Percentiles rank a stretch among this genome's conserved stretches.
Conservation (phyloP, 2,329 filamentous ascomycete genomes). For the Neonectria ditissima region DNA sequence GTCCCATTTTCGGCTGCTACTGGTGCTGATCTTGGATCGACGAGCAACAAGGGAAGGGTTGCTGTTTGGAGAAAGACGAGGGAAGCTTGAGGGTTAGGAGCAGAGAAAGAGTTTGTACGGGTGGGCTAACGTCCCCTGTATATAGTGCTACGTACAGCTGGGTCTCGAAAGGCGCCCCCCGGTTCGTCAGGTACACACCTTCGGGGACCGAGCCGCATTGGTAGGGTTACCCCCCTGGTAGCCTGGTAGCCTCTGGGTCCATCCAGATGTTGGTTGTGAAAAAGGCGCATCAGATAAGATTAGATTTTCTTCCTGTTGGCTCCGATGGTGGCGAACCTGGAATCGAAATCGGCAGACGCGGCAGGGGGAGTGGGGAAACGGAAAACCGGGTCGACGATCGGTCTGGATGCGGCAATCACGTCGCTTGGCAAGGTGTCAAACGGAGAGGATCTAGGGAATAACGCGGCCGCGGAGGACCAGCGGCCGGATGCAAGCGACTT, state of each 20-base stretch:
- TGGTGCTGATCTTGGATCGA: slow-evolving; percentile 3
- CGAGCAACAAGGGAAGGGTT: neutral
- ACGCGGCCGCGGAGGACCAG: neutral
- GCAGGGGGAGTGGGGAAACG: slow-evolving; percentile 23
- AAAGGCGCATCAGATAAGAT: slow-evolving; percentile 42
- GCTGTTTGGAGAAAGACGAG: neutral
- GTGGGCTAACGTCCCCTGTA: neutral
- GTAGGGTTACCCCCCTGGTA: slow-evolving; percentile 7
- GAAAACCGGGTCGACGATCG: slow-evolving; percentile 6
- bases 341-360: slow-evolving; percentile 29
- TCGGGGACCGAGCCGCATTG: neutral
- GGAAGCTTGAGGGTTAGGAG: neutral
- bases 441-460: neutral
- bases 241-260: neutral
- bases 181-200: neutral
- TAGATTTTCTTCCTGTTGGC: slow-evolving; percentile 13
- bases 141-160: slow-evolving; percentile 14
- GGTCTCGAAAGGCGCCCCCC: neutral
- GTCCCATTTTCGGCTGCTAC: slow-evolving; percentile 21
- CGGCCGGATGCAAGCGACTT: neutral
- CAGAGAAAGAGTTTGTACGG: neutral
- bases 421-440: neutral
- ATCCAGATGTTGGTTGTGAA: slow-evolving; percentile 7
- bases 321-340: slow-evolving; percentile 16
- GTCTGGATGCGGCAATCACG: slow-evolving; percentile 1